Conservation (phyloP, 805 yeast species). For the Debaryomyces hansenii region DNA sequence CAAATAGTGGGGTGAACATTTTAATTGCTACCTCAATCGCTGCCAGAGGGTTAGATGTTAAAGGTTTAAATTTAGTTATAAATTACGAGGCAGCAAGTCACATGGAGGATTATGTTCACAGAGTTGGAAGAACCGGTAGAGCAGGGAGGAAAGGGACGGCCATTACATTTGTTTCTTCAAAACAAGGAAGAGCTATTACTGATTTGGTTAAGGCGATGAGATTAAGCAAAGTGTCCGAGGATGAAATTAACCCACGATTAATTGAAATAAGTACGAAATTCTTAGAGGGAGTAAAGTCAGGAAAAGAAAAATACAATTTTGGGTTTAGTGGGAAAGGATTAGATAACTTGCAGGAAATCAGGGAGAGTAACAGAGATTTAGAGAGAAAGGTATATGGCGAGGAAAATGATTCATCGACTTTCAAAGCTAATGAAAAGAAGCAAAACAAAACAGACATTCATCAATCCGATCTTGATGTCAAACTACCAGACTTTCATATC, state of each 20-base stretch:
- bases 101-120: conserved; percentile 92
- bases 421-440: not conserved
- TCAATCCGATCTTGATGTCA: conserved; percentile 10
- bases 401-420: conserved; percentile 13
- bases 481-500: conserved; percentile 46
- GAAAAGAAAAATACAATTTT: conserved; percentile 60
- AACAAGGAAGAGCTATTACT: conserved; percentile 62
- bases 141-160: conserved; percentile 74
- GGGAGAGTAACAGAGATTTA: conserved; percentile 50
- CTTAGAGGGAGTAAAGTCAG: conserved; percentile 59
- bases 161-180: conserved; percentile 60
- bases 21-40: conserved; percentile 92
- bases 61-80: conserved; percentile 74
- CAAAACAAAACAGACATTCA: not conserved
- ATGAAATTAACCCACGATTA: conserved; percentile 52
- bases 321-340: conserved; percentile 96
- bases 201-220: conserved; percentile 72
- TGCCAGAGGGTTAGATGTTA: conserved; percentile 94
- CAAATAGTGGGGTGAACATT: conserved; percentile 57
- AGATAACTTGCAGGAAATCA: conserved; percentile 65
- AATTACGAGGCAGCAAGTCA: conserved; percentile 77
- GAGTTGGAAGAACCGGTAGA: conserved; percentile 95
- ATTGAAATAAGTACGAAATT: conserved; percentile 53
- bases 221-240: conserved; percentile 45
- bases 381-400: conserved; percentile 53